phyloP scores from a whole-genome alignment of 345 rosid genomes.

The Crucihimalaya himalaica region DNA sequence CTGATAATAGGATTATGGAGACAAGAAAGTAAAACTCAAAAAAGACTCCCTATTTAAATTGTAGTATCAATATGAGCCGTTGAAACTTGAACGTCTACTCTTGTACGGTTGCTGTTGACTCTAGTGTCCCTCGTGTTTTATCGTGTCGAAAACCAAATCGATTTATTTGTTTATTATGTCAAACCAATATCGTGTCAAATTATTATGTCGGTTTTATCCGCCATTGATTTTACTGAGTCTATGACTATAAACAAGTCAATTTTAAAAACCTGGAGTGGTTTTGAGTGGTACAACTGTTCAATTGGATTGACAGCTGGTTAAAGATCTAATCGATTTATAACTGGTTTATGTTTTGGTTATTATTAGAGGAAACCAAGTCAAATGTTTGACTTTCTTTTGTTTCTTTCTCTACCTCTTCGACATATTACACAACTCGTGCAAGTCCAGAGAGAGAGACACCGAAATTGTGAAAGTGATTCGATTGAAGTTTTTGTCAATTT shows the following conservation, averaged over 20 bases:
- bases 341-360: neutral
- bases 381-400: neutral
- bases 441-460: too few relatives aligned
- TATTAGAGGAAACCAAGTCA: neutral
- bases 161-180: neutral
- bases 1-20: neutral
- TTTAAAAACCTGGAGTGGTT: neutral
- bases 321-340: neutral
- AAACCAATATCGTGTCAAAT: too few relatives aligned
- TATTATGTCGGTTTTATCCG: neutral
- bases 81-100: neutral
- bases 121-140: neutral
- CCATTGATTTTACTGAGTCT: neutral
- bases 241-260: neutral
- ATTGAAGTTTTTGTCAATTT: neutral
- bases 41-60: neutral
- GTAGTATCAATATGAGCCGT: neutral
- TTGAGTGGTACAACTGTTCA: neutral
- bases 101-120: constrained; percentile 7
- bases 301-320: neutral
- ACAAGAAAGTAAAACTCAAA: neutral
- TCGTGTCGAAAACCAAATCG: neutral
- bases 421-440: neutral
- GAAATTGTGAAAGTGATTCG: neutral
- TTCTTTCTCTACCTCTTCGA: neutral